Percentiles rank a stretch among this genome's conserved stretches.
Conservation (phyloP, 495 filamentous ascomycete species). For the Amphirosellinia nigrospora region DNA sequence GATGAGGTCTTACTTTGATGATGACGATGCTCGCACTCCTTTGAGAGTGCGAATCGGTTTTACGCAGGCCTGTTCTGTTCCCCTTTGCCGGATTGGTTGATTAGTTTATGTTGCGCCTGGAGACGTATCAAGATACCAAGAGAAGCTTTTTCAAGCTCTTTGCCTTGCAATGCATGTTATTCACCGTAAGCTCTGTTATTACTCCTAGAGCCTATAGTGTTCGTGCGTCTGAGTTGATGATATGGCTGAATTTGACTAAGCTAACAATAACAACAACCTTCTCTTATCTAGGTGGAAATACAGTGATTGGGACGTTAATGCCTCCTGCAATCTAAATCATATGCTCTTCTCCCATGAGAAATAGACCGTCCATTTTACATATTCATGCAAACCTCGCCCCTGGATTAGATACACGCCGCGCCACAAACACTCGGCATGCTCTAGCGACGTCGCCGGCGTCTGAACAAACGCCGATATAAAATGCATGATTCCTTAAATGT, state of each 20-base stretch:
- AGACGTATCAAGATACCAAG: constrained; percentile 15
- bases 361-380: constrained; percentile 11
- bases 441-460: neutral
- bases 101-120: constrained; percentile 4
- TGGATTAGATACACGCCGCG: constrained; percentile 8
- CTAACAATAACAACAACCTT: neutral
- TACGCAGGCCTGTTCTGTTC: neutral
- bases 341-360: neutral
- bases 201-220: neutral
- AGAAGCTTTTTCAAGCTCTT: constrained; percentile 3
- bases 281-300: too few relatives aligned
- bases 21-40: constrained; percentile 5
- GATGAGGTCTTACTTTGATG: neutral
- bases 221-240: neutral
- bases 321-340: neutral
- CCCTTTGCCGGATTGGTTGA: constrained; percentile 11
- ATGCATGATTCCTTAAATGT: constrained; percentile 1
- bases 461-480: constrained; percentile 8
- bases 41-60: neutral
- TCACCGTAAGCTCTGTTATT: neutral
- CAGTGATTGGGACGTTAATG: neutral
- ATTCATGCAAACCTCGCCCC: neutral
- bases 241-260: constrained; percentile 2
- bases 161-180: constrained; percentile 11
- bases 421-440: constrained; percentile 2